Conservation (phyloP, 2,329 filamentous ascomycete genomes). For the Neocatenulostroma microsporum region DNA sequence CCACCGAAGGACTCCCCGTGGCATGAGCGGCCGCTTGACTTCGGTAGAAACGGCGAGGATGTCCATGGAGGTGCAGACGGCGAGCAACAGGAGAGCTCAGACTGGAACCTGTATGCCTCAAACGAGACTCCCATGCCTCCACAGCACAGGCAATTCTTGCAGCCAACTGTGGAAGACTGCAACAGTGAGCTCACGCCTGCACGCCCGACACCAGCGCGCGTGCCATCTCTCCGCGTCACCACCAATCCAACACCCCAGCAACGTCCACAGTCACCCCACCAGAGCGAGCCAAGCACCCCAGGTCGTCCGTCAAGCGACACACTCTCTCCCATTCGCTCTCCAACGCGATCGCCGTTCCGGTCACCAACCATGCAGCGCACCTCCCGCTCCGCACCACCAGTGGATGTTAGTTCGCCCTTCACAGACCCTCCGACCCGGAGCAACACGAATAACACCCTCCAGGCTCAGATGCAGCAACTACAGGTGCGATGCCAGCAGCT, state of each 20-base stretch:
- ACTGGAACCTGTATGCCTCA: constrained; percentile 25
- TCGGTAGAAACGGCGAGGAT: too few species aligned
- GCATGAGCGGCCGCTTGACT: constrained; percentile 4
- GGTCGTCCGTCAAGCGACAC: constrained; percentile 25
- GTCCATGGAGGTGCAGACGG: constrained; percentile 4
- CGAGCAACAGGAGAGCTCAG: constrained; percentile 18
- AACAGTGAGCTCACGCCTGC: constrained; percentile 28
- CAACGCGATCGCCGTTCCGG: constrained; percentile 16
- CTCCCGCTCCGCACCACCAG: constrained; percentile 3
- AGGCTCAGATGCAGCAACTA: constrained; percentile 18
- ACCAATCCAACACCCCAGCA: neutral
- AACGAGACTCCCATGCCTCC: constrained; percentile 21
- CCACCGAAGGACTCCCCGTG: constrained; percentile 20
- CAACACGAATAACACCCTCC: constrained; percentile 11
- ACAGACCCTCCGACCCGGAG: constrained; percentile 13
- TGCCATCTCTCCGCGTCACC: constrained; percentile 2
- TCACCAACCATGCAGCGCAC: constrained; percentile 18
- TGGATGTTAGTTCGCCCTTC: constrained; percentile 9
- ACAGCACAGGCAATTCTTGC: constrained; percentile 22
- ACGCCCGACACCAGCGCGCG: constrained; percentile 7
- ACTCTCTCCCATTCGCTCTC: constrained; percentile 19
- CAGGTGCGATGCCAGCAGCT: constrained; percentile 21
- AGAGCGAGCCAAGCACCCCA: constrained; percentile 14
- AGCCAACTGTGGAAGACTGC: constrained; percentile 30
- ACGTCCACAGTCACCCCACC: constrained; percentile 3